A percentile compares a stretch with the other conserved stretches of the same genome.
Conservation (phyloP, 495 filamentous ascomycete genomes). For the Copromyces sp. region DNA sequence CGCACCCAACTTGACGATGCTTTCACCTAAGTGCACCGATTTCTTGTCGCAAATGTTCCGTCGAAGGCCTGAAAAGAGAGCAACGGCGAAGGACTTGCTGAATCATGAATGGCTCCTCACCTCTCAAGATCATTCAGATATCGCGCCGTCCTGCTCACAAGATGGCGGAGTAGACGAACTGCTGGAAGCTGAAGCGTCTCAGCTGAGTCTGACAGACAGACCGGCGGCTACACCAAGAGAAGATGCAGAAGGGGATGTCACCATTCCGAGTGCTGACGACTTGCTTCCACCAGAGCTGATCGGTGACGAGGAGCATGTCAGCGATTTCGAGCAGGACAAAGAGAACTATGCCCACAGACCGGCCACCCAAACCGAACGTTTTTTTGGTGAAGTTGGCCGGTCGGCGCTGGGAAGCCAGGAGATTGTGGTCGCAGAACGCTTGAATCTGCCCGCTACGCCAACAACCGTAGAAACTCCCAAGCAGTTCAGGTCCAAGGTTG, state of each 20-base stretch:
- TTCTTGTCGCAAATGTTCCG: slow-evolving; percentile 71
- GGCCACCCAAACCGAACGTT: slow-evolving; percentile 35
- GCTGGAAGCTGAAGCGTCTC: slow-evolving; percentile 48
- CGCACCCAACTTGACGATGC: slow-evolving; percentile 51
- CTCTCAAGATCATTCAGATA: slow-evolving; percentile 21
- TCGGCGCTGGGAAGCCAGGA: slow-evolving; percentile 57
- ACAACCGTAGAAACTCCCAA: slow-evolving; percentile 24
- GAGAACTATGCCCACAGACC: slow-evolving; percentile 31
- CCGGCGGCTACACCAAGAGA: slow-evolving; percentile 5
- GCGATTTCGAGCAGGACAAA: slow-evolving; percentile 29
- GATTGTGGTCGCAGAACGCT: slow-evolving; percentile 28
- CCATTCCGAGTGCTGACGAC: slow-evolving; percentile 19
- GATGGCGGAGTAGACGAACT: slow-evolving; percentile 36
- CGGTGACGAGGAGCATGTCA: slow-evolving; percentile 20
- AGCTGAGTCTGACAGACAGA: slow-evolving; percentile 51
- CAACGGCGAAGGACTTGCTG: slow-evolving; percentile 53
- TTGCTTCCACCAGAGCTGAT: slow-evolving; percentile 35
- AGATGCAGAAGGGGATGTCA: slow-evolving; percentile 2
- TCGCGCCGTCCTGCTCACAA: slow-evolving; percentile 32
- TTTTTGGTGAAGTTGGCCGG: slow-evolving; percentile 73
- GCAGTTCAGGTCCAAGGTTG: slow-evolving; percentile 16
- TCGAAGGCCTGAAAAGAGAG: slow-evolving; percentile 55
- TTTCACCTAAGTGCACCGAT: slow-evolving; percentile 57
- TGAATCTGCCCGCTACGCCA: slow-evolving; percentile 35
- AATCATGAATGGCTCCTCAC: slow-evolving; percentile 57